phyloP scores from a whole-genome alignment of 2,329 filamentous ascomycete species.

The Spiromastix sp. region DNA sequence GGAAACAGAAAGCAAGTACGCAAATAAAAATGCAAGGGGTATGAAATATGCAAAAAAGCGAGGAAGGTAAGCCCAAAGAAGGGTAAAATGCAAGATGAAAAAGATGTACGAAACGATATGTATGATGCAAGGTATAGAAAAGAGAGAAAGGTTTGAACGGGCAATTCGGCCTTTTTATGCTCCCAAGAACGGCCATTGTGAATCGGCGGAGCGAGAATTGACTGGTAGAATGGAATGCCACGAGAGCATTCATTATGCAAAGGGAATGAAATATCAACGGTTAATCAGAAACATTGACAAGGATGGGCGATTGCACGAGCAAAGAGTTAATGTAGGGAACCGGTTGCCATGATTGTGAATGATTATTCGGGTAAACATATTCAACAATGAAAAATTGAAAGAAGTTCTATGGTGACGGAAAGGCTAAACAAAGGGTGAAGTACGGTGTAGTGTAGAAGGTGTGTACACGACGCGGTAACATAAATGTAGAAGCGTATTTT shows the following conservation, averaged over 20 bases:
- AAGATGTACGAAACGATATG: conserved; percentile 6
- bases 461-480: too few species aligned
- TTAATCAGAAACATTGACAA: too few species aligned
- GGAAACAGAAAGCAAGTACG: neutral
- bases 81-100: conserved; percentile 2
- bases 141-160: conserved; percentile 3
- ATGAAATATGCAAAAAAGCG: neutral
- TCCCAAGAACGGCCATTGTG: conserved; percentile 5
- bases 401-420: too few species aligned
- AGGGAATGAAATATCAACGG: too few species aligned
- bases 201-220: neutral
- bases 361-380: too few species aligned
- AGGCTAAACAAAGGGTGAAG: too few species aligned
- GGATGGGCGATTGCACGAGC: too few species aligned
- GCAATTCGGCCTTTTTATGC: conserved; percentile 7
- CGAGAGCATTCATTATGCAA: conserved; percentile 2
- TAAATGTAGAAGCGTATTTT: too few species aligned
- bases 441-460: too few species aligned
- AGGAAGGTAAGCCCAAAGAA: conserved; percentile 2
- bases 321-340: too few species aligned
- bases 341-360: too few species aligned
- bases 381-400: too few species aligned
- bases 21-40: conserved; percentile 6
- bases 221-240: neutral
- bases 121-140: conserved; percentile 7